These are phyloP conservation scores for Cinnamomum chago DNA, from an alignment of 164 flowering plant genomes.

Conservation along the genomic window DNA sequence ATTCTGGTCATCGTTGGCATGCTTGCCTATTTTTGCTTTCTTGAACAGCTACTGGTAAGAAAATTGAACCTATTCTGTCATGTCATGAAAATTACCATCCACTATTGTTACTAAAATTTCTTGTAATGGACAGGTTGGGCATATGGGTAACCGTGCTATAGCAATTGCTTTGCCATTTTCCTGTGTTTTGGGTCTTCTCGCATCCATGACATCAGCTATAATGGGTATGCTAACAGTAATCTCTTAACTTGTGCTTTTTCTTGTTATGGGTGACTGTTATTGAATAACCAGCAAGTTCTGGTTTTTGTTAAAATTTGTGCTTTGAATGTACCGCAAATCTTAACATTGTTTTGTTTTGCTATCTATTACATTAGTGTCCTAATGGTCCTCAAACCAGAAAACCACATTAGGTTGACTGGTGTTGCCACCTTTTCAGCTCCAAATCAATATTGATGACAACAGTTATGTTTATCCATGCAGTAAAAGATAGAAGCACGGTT, in stretches of 20 bases:
- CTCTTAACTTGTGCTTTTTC: too few relatives aligned
- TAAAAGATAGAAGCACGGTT: neutral
- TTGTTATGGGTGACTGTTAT: neutral
- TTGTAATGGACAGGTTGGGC: conserved; percentile 45
- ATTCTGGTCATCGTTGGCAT: conserved; percentile 89
- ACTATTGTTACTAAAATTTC: conserved; percentile 2
- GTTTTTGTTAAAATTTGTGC: too few relatives aligned
- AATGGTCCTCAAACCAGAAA: neutral
- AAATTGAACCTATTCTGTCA: neutral
- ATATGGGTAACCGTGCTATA: conserved; percentile 76
- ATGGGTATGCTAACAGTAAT: conserved; percentile 63
- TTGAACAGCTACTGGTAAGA: conserved; percentile 93
- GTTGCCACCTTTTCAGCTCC: neutral
- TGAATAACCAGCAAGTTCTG: neutral
- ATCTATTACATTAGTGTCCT: too few relatives aligned
- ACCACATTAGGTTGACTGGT: neutral
- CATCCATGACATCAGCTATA: conserved; percentile 86
- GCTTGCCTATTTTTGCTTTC: conserved; percentile 96
- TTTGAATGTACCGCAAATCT: neutral
- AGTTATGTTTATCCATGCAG: neutral
- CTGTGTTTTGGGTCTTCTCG: conserved; percentile 81
- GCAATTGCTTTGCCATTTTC: conserved; percentile 91
- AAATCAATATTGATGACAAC: neutral
- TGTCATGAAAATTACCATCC: neutral
- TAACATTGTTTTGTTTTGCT: neutral